phyloP scores from a whole-genome alignment of 305 asterid species.

The Monarda citriodora region DNA sequence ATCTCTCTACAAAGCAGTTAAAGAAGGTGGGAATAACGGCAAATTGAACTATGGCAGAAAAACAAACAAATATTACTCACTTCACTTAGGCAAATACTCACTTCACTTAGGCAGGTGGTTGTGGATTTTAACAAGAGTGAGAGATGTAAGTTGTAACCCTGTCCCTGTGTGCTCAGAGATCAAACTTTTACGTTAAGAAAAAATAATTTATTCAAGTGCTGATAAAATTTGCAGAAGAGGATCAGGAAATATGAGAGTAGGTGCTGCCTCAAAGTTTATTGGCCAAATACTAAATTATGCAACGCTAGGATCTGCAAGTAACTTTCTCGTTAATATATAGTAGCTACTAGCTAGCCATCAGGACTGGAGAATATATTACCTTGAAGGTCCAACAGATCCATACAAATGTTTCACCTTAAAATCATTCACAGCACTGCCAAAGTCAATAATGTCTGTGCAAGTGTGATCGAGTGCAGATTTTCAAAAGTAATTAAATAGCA shows the following conservation, averaged over 20 bases:
- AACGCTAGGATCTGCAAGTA: neutral
- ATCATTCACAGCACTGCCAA: conserved; percentile 96
- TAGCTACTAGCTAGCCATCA: conserved; percentile 17
- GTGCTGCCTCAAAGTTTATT: neutral
- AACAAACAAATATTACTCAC: neutral
- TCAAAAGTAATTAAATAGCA: too few species aligned
- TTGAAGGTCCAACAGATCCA: conserved; percentile 94
- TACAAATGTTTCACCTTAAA: conserved; percentile 90
- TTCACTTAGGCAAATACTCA: neutral
- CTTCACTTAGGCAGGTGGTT: neutral
- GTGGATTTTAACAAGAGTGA: neutral
- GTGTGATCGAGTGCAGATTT: too few species aligned
- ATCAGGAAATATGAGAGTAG: neutral
- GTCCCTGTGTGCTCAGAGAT: neutral
- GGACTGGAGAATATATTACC: conserved; percentile 54
- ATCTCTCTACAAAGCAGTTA: neutral
- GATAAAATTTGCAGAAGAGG: neutral
- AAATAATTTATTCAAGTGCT: conserved; percentile 6
- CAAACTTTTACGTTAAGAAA: neutral
- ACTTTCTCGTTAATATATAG: conserved; percentile 5
- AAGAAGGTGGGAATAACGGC: conserved; percentile 7
- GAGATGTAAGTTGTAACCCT: conserved; percentile 5
- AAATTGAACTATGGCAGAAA: neutral
- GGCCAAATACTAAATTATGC: conserved; percentile 3
- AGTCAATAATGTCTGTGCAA: conserved; percentile 97